A percentile compares a stretch with the other conserved stretches of the same genome.
phyloP scores from a whole-genome alignment of 805 yeast genomes.

The Lipomyces starkeyi region DNA sequence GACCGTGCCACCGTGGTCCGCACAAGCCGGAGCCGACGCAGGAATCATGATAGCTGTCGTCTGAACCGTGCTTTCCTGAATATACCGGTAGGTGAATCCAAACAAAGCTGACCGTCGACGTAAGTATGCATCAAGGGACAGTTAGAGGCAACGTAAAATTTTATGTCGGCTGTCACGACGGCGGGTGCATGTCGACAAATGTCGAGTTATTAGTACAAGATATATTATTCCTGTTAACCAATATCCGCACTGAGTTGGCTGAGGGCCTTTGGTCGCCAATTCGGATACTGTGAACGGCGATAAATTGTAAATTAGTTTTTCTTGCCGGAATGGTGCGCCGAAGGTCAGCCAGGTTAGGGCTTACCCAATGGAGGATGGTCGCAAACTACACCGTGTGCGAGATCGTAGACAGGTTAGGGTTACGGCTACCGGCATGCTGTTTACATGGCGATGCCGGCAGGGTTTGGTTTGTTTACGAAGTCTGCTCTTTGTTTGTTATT shows the following conservation, averaged over 20 bases:
- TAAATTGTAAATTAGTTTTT: background rate
- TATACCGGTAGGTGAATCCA: background rate
- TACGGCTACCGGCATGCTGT: background rate
- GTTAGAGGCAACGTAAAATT: too few species aligned
- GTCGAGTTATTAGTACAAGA: background rate
- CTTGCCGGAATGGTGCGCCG: too few species aligned
- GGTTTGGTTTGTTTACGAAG: background rate
- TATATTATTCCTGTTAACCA: background rate
- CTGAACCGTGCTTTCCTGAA: background rate
- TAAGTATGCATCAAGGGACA: background rate
- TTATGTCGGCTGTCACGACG: background rate
- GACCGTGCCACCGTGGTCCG: slow-evolving; percentile 10
- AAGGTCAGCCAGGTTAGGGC: too few species aligned
- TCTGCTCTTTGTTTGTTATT: background rate
- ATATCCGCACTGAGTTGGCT: background rate
- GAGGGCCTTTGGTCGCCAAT: background rate
- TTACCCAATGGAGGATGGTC: too few species aligned
- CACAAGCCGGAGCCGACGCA: slow-evolving; percentile 22
- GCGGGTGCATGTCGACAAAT: background rate
- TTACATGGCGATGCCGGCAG: background rate
- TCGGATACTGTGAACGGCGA: background rate
- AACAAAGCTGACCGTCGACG: background rate
- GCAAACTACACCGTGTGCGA: too few species aligned
- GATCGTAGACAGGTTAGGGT: background rate
- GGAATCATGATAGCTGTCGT: slow-evolving; percentile 13